Conservation (phyloP, 169 alveolate species). For the Besnoitia besnoiti region DNA sequence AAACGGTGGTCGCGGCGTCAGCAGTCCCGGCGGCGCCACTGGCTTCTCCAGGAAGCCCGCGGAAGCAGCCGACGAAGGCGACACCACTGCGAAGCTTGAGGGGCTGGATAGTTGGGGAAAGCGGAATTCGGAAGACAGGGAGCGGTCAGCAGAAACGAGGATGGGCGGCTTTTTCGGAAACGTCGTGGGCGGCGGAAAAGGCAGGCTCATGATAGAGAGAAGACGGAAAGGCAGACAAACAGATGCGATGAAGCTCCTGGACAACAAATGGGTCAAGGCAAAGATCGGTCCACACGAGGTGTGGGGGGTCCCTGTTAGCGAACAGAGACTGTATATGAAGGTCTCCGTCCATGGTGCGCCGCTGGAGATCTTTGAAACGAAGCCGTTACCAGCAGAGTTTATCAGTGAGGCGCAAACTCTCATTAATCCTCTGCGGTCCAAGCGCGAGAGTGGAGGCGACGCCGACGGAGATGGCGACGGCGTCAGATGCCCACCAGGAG, state of each 20-base stretch:
- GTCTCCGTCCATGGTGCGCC: slow-evolving; percentile 69
- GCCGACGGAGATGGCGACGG: not conserved
- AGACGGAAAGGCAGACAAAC: slow-evolving; percentile 11
- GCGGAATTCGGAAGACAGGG: not conserved
- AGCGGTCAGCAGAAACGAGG: not conserved
- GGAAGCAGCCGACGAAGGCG: not conserved
- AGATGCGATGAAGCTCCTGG: slow-evolving; percentile 18
- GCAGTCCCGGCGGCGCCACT: not conserved
- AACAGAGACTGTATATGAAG: slow-evolving; percentile 63
- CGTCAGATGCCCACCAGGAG: not conserved
- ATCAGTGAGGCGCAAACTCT: not conserved
- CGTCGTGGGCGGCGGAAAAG: not conserved
- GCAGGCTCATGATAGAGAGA: not conserved
- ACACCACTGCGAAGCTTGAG: not conserved
- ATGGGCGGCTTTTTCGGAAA: not conserved
- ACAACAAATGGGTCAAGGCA: slow-evolving; percentile 27
- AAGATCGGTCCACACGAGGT: slow-evolving; percentile 13
- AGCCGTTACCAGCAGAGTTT: slow-evolving; percentile 5
- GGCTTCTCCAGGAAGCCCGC: not conserved
- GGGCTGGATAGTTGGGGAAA: not conserved
- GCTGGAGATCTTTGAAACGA: slow-evolving; percentile 52
- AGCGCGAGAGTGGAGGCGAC: not conserved
- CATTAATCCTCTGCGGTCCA: slow-evolving; percentile 4
- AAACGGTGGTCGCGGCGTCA: not conserved
- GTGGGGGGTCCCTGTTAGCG: slow-evolving; percentile 67